Percentiles rank a stretch among this genome's conserved stretches.
Evolutionary conservation across 164 flowering plant genomes (phyloP).

Genomic region (Piper longum): DNA sequence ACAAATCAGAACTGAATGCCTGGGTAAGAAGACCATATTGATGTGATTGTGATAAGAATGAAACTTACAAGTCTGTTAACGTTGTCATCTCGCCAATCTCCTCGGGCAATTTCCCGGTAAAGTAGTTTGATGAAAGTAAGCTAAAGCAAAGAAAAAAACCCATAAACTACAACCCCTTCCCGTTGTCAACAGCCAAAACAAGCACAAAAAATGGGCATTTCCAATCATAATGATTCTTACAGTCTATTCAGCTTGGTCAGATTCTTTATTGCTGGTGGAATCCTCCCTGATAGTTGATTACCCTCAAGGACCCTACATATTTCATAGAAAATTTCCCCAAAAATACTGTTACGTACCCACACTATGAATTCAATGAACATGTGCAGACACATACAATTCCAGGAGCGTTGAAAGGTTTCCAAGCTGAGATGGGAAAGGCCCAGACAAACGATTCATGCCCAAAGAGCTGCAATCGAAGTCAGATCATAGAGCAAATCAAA

Average conservation of each 20-base stretch:
- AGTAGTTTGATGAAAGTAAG: slow-evolving; percentile 12
- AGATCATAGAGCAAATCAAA: neutral
- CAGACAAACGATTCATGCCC: slow-evolving; percentile 18
- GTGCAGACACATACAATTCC: slow-evolving; percentile 17
- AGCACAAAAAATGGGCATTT: neutral
- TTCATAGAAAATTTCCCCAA: neutral
- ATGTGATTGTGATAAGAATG: neutral
- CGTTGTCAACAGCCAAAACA: too few species aligned
- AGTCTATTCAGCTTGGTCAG: slow-evolving; percentile 14
- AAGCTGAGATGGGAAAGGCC: slow-evolving; percentile 12
- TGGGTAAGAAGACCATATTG: neutral
- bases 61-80: slow-evolving; percentile 11
- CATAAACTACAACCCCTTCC: neutral
- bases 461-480: slow-evolving; percentile 35
- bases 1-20: neutral
- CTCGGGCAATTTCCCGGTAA: slow-evolving; percentile 15
- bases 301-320: slow-evolving; percentile 17
- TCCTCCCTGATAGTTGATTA: slow-evolving; percentile 17
- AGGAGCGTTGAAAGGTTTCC: slow-evolving; percentile 31
- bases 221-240: slow-evolving; percentile 6
- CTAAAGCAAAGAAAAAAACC: slow-evolving; percentile 7
- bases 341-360: neutral
- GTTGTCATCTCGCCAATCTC: slow-evolving; percentile 7
- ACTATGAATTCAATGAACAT: neutral
- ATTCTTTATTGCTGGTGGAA: slow-evolving; percentile 28